phyloP scores from a whole-genome alignment of 2,329 filamentous ascomycete genomes.

The Trichoderma harzianum region DNA sequence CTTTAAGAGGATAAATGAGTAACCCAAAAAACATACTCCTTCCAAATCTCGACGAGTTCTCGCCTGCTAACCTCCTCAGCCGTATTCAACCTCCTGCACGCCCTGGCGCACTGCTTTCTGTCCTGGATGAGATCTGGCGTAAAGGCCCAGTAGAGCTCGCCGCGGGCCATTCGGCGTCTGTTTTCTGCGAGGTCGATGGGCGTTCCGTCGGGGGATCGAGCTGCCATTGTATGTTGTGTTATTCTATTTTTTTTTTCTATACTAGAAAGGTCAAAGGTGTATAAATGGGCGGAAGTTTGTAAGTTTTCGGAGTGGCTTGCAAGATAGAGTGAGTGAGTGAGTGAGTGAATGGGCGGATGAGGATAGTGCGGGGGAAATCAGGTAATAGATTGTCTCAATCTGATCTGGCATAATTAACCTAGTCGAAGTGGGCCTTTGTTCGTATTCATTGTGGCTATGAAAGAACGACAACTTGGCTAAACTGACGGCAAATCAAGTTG shows the following conservation, averaged over 20 bases:
- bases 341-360: background rate
- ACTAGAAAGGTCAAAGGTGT: background rate
- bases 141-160: constrained; percentile 71
- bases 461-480: background rate
- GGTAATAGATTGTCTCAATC: background rate
- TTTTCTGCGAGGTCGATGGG: constrained; percentile 44
- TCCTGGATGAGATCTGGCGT: constrained; percentile 62
- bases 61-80: constrained; percentile 55
- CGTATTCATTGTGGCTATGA: background rate
- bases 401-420: background rate
- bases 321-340: background rate
- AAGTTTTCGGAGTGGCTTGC: background rate
- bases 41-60: constrained; percentile 62
- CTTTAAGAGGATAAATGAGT: background rate
- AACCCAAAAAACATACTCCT: constrained; percentile 51
- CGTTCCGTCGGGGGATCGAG: constrained; percentile 10
- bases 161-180: constrained; percentile 54
- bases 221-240: background rate
- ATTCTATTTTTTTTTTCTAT: background rate
- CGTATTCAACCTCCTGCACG: constrained; percentile 61
- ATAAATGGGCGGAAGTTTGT: background rate
- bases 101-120: constrained; percentile 56
- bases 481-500: background rate
- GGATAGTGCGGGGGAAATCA: background rate
- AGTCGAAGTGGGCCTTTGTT: background rate